phyloP scores from a whole-genome alignment of 2,329 filamentous ascomycete genomes.

The Colletotrichum plurivorum region DNA sequence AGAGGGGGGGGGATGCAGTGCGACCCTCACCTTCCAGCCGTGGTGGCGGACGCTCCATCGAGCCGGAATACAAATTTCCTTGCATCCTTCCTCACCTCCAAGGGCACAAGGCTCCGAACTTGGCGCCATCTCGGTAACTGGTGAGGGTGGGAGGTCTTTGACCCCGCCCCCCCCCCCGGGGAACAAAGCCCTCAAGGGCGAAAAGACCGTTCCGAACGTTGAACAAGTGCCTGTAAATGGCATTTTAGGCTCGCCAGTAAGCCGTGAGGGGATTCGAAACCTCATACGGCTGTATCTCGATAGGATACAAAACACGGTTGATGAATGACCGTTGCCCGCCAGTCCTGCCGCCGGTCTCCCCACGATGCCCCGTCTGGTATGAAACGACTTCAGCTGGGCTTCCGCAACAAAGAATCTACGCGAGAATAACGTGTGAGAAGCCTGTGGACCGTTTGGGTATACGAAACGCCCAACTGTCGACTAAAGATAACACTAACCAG shows the following conservation, averaged over 20 bases:
- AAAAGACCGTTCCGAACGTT: conserved; percentile 12
- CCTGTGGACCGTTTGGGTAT: background rate
- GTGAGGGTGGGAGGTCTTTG: conserved; percentile 4
- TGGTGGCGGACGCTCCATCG: conserved; percentile 2
- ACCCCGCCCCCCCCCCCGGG: background rate
- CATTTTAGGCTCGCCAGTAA: background rate
- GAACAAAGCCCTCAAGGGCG: background rate
- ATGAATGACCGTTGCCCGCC: background rate
- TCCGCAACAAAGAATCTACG: conserved; percentile 6
- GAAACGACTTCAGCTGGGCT: conserved; percentile 10
- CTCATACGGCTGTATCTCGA: background rate
- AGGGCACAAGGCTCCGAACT: background rate
- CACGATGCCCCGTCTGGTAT: conserved; percentile 2
- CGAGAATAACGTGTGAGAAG: conserved; percentile 9
- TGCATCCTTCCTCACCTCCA: background rate
- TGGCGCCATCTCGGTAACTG: background rate
- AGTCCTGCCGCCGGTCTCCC: background rate
- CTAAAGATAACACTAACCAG: background rate
- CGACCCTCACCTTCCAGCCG: conserved; percentile 7
- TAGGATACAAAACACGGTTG: background rate
- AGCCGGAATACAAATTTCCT: conserved; percentile 3
- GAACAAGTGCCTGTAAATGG: background rate
- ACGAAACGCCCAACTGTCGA: background rate
- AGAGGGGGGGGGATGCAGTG: conserved; percentile 7
- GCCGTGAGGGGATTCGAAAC: background rate